A percentile compares a stretch with the other conserved stretches of the same genome.
phyloP scores from a whole-genome alignment of 2,329 filamentous ascomycete genomes.

The Ophiostoma sp. region DNA sequence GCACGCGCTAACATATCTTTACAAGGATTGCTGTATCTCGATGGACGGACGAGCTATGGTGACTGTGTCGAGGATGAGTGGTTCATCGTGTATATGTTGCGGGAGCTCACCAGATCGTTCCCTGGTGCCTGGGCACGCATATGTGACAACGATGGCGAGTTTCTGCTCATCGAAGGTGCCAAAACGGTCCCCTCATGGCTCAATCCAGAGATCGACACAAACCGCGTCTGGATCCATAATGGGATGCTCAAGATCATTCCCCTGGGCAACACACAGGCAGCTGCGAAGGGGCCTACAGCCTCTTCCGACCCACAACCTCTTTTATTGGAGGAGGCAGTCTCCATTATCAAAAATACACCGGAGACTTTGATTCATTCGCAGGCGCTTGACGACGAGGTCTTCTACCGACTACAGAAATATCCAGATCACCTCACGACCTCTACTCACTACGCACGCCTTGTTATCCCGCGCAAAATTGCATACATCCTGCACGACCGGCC shows the following conservation, averaged over 20 bases:
- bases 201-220: slow-evolving; percentile 83
- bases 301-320: slow-evolving; percentile 47
- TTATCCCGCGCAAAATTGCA: slow-evolving; percentile 78
- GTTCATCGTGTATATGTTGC: slow-evolving; percentile 87
- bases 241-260: slow-evolving; percentile 44
- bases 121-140: slow-evolving; percentile 78
- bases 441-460: slow-evolving; percentile 72
- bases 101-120: slow-evolving; percentile 74
- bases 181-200: slow-evolving; percentile 86
- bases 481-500: slow-evolving; percentile 75
- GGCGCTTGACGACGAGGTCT: slow-evolving; percentile 82
- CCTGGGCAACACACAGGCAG: not conserved
- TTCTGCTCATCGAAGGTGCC: slow-evolving; percentile 90
- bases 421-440: slow-evolving; percentile 72
- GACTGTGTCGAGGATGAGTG: slow-evolving; percentile 97
- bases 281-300: not conserved
- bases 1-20: not conserved
- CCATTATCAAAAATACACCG: slow-evolving; percentile 57
- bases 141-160: slow-evolving; percentile 89
- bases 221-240: slow-evolving; percentile 85
- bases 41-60: slow-evolving; percentile 80
- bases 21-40: slow-evolving; percentile 61
- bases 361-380: slow-evolving; percentile 67
- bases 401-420: slow-evolving; percentile 83
- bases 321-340: slow-evolving; percentile 63